These are phyloP conservation scores for Fusarium sp. DNA, from an alignment of 2,329 filamentous ascomycete genomes.

Conservation along the genomic window DNA sequence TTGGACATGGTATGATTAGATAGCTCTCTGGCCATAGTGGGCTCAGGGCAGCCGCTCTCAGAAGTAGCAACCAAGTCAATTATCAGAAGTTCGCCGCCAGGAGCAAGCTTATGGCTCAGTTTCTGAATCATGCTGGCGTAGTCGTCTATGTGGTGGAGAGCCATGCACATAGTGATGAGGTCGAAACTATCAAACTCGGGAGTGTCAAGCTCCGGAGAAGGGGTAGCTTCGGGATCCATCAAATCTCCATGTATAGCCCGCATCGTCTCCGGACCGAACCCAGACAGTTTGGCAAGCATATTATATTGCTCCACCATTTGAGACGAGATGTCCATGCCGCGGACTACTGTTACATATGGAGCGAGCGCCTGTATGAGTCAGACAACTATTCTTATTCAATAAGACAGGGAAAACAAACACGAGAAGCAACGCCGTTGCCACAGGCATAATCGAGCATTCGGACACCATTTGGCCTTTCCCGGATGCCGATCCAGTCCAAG, in stretches of 20 bases:
- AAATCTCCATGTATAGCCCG: neutral
- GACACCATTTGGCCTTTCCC: fast-evolving
- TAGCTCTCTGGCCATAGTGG: fast-evolving
- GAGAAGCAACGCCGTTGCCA: neutral
- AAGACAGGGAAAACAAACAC: fast-evolving
- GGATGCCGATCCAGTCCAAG: neutral
- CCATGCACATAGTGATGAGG: neutral
- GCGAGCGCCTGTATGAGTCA: neutral
- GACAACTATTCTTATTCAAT: fast-evolving
- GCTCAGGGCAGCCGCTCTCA: neutral
- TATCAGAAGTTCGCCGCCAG: neutral
- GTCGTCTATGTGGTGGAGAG: neutral
- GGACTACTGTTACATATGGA: neutral
- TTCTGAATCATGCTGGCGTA: neutral
- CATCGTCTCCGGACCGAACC: neutral
- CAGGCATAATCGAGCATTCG: neutral
- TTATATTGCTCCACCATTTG: neutral
- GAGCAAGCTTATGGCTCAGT: neutral
- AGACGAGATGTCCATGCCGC: neutral
- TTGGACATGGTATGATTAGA: neutral
- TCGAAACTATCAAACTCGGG: neutral
- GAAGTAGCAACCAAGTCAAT: neutral
- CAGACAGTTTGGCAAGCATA: neutral
- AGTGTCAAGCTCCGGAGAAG: neutral
- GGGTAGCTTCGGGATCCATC: neutral